Evolutionary conservation across 306 rosid species (phyloP), one percentile per base, ranked within the genome.

Genomic region (Fragaria ananassa): DNA sequence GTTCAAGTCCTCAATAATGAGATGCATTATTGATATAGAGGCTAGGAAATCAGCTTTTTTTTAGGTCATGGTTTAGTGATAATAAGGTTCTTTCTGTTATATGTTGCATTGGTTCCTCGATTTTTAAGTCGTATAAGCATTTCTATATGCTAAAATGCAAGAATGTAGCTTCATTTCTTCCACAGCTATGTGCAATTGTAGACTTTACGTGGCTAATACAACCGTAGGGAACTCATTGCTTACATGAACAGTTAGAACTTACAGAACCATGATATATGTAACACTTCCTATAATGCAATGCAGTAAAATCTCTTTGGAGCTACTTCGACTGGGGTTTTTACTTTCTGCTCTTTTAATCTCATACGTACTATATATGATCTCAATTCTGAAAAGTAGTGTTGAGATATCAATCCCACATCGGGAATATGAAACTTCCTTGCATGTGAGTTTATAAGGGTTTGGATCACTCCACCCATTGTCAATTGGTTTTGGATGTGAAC

Each of bases 331-430:
- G 31, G 62, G 25, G 41, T 49, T 50, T 45, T 34, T 13, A 49
- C 61, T n/a, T 54, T 54, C 61, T 54, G 29, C 41, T 12, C 34
- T 25, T 39, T 12, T 34, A 14, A 13, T 62, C 42, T 31, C 68
- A 31, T 44, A 29, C 31, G 31, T 29, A 21, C 58, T 25, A 13
- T 15, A 44, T 44, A 44, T 23, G 6, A 12, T 21, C 70, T 66
- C 44, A 71, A 57, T 57, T 19, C 56, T 37, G 53, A 60, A 72
- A n/a, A n/a, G n/a, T n/a, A n/a, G n/a, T n/a, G n/a, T n/a, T n/a
- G n/a, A n/a, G n/a, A n/a, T n/a, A n/a, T n/a, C n/a, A n/a, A n/a
- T n/a, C n/a, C n/a, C n/a, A n/a, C n/a, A n/a, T n/a, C n/a, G n/a
- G n/a, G n/a, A n/a, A n/a, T n/a, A n/a, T n/a, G n/a, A n/a, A n/a